Percentiles rank a stretch among this genome's conserved stretches.
Evolutionary conservation across 2,329 filamentous ascomycete genomes (phyloP).

Genomic region (Didymella exigua): DNA sequence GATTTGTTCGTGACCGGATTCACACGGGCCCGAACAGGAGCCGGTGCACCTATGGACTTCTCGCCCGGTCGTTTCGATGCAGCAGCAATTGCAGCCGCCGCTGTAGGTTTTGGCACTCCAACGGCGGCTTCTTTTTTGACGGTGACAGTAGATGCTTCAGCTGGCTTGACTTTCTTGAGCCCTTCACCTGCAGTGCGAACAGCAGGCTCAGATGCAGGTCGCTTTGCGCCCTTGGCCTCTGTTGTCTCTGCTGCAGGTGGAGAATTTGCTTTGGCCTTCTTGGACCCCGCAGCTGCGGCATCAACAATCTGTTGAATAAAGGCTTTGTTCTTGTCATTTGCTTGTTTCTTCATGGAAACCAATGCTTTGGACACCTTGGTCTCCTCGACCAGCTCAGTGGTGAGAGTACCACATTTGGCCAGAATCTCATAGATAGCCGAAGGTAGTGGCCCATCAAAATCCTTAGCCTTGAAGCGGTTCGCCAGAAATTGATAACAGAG

Average conservation of each 20-base stretch:
- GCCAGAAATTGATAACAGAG: constrained; percentile 57
- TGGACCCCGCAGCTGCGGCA: constrained; percentile 49
- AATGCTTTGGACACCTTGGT: constrained; percentile 70
- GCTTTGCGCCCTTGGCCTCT: constrained; percentile 41
- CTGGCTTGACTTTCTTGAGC: constrained; percentile 39
- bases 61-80: constrained; percentile 39
- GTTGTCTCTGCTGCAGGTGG: constrained; percentile 31
- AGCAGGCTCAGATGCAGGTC: constrained; percentile 30
- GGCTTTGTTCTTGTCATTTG: constrained; percentile 67
- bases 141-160: constrained; percentile 22
- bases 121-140: constrained; percentile 27
- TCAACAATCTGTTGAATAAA: constrained; percentile 64
- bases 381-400: constrained; percentile 64
- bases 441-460: constrained; percentile 51
- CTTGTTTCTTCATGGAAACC: constrained; percentile 67
- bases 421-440: constrained; percentile 60
- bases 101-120: constrained; percentile 17
- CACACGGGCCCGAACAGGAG: constrained; percentile 40
- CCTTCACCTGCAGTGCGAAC: constrained; percentile 27
- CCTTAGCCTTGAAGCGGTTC: constrained; percentile 54
- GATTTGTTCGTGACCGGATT: constrained; percentile 52
- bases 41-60: constrained; percentile 31
- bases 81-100: constrained; percentile 16
- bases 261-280: constrained; percentile 44
- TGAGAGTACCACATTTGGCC: constrained; percentile 66